These are phyloP conservation scores for Hordeum pubiflorum DNA, from an alignment of 202 grass and related monocot species.

Conservation along the genomic window DNA sequence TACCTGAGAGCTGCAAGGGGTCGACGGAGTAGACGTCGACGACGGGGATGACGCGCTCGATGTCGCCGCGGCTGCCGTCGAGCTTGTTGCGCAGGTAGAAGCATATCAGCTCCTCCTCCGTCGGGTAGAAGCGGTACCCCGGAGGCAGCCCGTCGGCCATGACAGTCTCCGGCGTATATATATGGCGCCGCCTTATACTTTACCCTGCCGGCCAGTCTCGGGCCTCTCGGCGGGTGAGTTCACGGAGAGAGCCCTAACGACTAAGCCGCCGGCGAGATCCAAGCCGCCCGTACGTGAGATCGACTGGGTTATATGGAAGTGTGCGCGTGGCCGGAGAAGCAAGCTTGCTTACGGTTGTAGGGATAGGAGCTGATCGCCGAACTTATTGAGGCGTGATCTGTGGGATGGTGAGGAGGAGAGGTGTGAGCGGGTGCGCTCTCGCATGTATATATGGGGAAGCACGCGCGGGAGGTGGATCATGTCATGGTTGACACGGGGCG, in stretches of 20 bases:
- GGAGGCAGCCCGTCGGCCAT: constrained; percentile 45
- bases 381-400: neutral
- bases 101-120: constrained; percentile 79
- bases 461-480: constrained; percentile 5
- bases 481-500: constrained; percentile 25
- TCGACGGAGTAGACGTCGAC: constrained; percentile 64
- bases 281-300: neutral
- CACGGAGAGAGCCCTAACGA: neutral
- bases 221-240: neutral
- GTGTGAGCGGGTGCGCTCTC: constrained; percentile 5
- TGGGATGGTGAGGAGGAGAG: neutral
- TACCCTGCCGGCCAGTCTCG: neutral
- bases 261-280: neutral
- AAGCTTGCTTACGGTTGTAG: neutral
- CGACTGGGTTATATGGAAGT: neutral
- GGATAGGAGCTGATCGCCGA: neutral
- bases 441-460: constrained; percentile 40
- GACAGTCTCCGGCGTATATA: neutral
- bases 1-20: constrained; percentile 59
- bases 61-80: constrained; percentile 47
- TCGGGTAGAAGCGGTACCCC: constrained; percentile 80
- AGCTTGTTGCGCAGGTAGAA: constrained; percentile 94
- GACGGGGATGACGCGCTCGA: constrained; percentile 71
- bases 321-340: neutral
- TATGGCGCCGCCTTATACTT: too few species aligned